These are phyloP conservation scores for Epichloe amarillans DNA, from an alignment of 2,329 filamentous ascomycete species.

Conservation along the genomic window DNA sequence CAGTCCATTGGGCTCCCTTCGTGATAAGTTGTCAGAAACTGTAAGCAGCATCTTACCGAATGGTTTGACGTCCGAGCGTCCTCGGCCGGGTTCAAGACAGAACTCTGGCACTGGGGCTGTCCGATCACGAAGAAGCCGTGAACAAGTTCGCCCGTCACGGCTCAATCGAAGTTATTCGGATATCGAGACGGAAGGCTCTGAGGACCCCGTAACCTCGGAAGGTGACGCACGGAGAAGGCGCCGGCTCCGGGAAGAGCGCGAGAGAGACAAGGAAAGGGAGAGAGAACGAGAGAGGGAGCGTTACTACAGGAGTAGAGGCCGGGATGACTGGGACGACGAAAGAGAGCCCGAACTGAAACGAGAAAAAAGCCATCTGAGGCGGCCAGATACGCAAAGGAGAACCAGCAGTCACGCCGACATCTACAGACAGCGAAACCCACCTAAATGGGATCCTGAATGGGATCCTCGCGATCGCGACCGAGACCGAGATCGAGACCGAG, in stretches of 20 bases:
- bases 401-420: conserved; percentile 38
- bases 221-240: conserved; percentile 17
- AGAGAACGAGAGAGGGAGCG: conserved; percentile 24
- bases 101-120: conserved; percentile 18
- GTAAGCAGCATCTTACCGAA: conserved; percentile 30
- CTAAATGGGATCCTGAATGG: conserved; percentile 21
- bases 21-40: conserved; percentile 32
- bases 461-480: conserved; percentile 12
- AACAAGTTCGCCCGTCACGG: conserved; percentile 26
- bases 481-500: conserved; percentile 11
- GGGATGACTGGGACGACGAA: conserved; percentile 21
- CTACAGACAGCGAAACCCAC: conserved; percentile 26
- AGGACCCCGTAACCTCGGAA: conserved; percentile 20
- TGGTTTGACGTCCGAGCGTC: conserved; percentile 20
- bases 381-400: conserved; percentile 28
- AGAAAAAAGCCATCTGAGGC: conserved; percentile 22
- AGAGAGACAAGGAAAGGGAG: conserved; percentile 21
- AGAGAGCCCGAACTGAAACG: conserved; percentile 18
- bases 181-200: conserved; percentile 21
- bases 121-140: conserved; percentile 24
- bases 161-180: conserved; percentile 30
- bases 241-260: conserved; percentile 13
- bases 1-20: conserved; percentile 25
- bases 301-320: conserved; percentile 19
- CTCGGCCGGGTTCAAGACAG: conserved; percentile 23